These are phyloP conservation scores for Tolypocladium cylindrosporum DNA, from an alignment of 2,329 filamentous ascomycete genomes.

Conservation along the genomic window DNA sequence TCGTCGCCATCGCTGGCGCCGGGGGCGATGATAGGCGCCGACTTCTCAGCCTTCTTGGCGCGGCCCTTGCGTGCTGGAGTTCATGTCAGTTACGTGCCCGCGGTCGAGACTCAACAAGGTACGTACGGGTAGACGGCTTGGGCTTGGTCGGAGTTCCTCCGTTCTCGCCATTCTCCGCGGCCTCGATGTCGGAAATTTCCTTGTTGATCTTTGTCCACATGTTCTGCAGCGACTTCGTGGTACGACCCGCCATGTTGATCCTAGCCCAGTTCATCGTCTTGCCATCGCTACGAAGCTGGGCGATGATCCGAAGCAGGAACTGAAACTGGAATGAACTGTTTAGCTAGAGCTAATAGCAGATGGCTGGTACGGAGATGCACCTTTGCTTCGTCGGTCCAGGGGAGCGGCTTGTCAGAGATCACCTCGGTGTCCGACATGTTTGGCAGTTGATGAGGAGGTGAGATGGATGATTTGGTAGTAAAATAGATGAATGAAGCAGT, in stretches of 20 bases:
- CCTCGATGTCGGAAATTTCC: slow-evolving; percentile 23
- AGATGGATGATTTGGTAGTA: background rate
- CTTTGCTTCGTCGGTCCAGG: slow-evolving; percentile 28
- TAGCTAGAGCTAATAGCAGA: background rate
- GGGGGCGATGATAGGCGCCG: background rate
- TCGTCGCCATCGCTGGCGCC: background rate
- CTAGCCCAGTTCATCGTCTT: slow-evolving; percentile 23
- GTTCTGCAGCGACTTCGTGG: slow-evolving; percentile 25
- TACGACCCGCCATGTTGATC: slow-evolving; percentile 26
- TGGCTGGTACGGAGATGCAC: slow-evolving; percentile 7
- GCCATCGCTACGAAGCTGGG: slow-evolving; percentile 20
- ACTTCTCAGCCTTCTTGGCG: slow-evolving; percentile 8
- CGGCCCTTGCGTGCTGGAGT: slow-evolving; percentile 12
- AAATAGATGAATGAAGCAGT: background rate
- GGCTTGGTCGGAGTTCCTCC: slow-evolving; percentile 3
- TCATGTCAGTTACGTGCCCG: background rate
- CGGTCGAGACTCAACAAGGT: background rate
- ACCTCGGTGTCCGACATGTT: slow-evolving; percentile 12
- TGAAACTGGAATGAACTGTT: slow-evolving; percentile 15
- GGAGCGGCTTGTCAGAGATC: slow-evolving; percentile 10
- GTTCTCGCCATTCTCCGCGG: slow-evolving; percentile 4
- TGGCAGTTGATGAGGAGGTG: background rate
- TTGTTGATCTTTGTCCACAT: slow-evolving; percentile 27
- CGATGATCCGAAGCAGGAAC: slow-evolving; percentile 24
- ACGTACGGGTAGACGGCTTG: slow-evolving; percentile 12